Conservation (phyloP, 371 early-diverging fungal genomes). For the Mortierella sp. region DNA sequence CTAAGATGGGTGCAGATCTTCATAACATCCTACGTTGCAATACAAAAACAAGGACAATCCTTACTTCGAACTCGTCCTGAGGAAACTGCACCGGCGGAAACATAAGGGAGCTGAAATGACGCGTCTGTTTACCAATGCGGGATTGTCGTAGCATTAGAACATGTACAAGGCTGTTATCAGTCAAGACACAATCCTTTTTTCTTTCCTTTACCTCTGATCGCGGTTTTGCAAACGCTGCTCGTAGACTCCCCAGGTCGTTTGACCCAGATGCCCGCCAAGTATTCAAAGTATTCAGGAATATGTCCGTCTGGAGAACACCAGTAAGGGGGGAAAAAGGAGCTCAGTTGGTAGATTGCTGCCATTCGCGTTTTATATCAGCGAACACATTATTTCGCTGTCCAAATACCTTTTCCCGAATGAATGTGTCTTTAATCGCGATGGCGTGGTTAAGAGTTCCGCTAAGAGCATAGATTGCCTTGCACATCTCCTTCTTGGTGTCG, state of each 20-base stretch:
- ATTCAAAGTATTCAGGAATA: slow-evolving; percentile 28
- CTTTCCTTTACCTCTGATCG: slow-evolving; percentile 10
- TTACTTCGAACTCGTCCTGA: slow-evolving; percentile 44
- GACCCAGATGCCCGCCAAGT: slow-evolving; percentile 28
- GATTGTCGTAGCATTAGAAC: no score
- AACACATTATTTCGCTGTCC: no score
- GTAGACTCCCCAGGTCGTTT: slow-evolving; percentile 5
- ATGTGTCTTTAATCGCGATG: slow-evolving; percentile 36
- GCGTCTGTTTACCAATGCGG: no score
- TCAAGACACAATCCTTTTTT: no score
- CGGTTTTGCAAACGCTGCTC: slow-evolving; percentile 14
- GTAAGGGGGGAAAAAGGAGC: neutral
- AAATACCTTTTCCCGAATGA: slow-evolving; percentile 39
- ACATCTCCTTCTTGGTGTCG: slow-evolving; percentile 44
- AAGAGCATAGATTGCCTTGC: slow-evolving; percentile 50
- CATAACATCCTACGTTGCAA: no score
- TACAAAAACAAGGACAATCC: neutral
- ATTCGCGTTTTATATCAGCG: no score
- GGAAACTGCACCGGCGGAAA: slow-evolving; percentile 49
- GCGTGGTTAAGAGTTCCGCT: slow-evolving; percentile 43
- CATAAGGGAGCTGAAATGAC: slow-evolving; percentile 21
- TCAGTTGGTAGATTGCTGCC: no score
- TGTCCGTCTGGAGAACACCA: slow-evolving; percentile 25
- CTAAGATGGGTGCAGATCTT: no score
- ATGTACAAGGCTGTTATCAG: no score